Percentiles rank a stretch among this genome's conserved stretches.
Conservation (phyloP, 371 early-diverging fungal genomes). For the Synchytrium microbalum region DNA sequence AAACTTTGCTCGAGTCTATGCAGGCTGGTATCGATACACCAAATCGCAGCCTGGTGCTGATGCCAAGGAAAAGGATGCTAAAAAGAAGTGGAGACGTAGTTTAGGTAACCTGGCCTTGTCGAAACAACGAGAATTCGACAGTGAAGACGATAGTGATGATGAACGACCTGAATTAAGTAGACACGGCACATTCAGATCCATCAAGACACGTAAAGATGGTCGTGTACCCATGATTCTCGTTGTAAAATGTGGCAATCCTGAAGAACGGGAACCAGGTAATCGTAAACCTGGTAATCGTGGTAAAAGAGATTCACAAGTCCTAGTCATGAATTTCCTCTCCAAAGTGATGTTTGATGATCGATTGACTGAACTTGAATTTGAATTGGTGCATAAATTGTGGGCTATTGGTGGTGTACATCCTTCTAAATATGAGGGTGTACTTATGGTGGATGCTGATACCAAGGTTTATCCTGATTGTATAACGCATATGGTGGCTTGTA, state of each 20-base stretch:
- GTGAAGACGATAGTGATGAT: background rate
- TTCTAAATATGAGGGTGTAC: conserved; percentile 73
- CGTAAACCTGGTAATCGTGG: conserved; percentile 95
- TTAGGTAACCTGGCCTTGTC: background rate
- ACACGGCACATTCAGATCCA: conserved; percentile 1
- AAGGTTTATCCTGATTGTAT: conserved; percentile 68
- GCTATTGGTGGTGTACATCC: conserved; percentile 62
- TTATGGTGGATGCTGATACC: conserved; percentile 98
- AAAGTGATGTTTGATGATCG: conserved; percentile 89
- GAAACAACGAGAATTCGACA: background rate
- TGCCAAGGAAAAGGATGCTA: background rate
- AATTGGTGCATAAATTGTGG: conserved; percentile 85
- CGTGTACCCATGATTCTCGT: conserved; percentile 86
- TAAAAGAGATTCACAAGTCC: conserved; percentile 97
- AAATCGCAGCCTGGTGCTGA: background rate
- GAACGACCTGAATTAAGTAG: background rate
- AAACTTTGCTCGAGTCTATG: conserved; percentile 91
- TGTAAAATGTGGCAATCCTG: conserved; percentile 78
- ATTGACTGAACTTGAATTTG: conserved; percentile 90
- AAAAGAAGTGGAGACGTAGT: conserved; percentile 4
- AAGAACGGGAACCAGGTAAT: conserved; percentile 43
- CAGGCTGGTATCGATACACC: conserved; percentile 63
- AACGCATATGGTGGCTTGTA: conserved; percentile 60
- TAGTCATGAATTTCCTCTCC: conserved; percentile 94
- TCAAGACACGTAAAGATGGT: conserved; percentile 23